A percentile compares a stretch with the other conserved stretches of the same genome.
These are phyloP conservation scores for Aspergillus nidulans DNA, from an alignment of 495 filamentous ascomycete genomes.

Conservation along the genomic window DNA sequence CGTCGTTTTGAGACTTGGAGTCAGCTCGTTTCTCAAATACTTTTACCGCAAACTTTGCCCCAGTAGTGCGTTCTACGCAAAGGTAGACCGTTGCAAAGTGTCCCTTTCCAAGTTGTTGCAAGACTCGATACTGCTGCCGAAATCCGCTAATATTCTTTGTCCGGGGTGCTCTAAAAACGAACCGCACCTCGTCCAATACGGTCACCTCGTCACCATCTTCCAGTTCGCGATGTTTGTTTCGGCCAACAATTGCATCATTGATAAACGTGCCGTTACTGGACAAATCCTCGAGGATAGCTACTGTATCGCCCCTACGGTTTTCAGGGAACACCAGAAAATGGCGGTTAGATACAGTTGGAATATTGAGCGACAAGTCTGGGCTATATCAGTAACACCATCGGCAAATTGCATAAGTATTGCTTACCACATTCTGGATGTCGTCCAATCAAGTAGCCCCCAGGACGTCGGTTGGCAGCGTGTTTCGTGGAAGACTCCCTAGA, in stretches of 20 bases:
- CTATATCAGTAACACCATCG: conserved; percentile 12
- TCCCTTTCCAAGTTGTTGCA: conserved; percentile 88
- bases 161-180: conserved; percentile 84
- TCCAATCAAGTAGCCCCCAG: conserved; percentile 87
- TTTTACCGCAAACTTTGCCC: conserved; percentile 86
- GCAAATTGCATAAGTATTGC: conserved; percentile 29
- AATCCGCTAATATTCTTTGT: conserved; percentile 73
- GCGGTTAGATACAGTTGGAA: conserved; percentile 87
- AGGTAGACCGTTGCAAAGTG: conserved; percentile 95
- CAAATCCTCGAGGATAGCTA: conserved; percentile 86
- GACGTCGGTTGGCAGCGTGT: conserved; percentile 41
- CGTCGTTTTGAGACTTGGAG: conserved; percentile 73
- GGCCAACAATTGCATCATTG: conserved; percentile 84
- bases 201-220: conserved; percentile 85
- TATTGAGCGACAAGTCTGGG: conserved; percentile 72
- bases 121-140: conserved; percentile 75
- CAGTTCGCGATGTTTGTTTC: conserved; percentile 86
- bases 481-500: conserved; percentile 17
- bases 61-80: conserved; percentile 79
- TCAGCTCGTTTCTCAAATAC: conserved; percentile 78
- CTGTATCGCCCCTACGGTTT: conserved; percentile 69
- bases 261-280: conserved; percentile 97
- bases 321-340: conserved; percentile 90
- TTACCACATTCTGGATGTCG: conserved; percentile 92
- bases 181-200: conserved; percentile 75